Evolutionary conservation across 192 early-diverging fungal genomes (phyloP), one percentile per base, ranked within the genome.

Genomic region (Pilaira anomala): DNA sequence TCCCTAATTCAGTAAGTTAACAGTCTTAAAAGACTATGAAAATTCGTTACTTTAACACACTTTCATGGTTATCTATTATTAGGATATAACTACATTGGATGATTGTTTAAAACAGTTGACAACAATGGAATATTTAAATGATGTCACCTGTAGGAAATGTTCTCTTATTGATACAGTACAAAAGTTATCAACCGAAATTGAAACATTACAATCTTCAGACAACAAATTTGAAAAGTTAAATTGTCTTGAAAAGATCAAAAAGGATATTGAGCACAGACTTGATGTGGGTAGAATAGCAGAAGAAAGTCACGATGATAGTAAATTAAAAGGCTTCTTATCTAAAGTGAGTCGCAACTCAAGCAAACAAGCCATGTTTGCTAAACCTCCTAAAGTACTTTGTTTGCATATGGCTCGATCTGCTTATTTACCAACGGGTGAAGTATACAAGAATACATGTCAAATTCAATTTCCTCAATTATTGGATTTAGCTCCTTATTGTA

Each of bases 351-450:
- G 75, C 26, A 64, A 76, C 18, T 80, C 80, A 49, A 86, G 80
- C 39, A 94, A 93, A 67, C 92, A 92, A 68, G 79, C 87, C 42
- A 85, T 87, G 67, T 76, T 97, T 73, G 94, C 89, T 40, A 82
- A 82, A 50, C 80, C 88, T 5, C 94, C 94, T 11, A 76, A 69
- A 21, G 83, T 88, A 36, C 82, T 97, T 19, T 91, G 88, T 56
- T 81, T 97, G 2, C 92, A 95, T 50, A 85, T 97, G 60, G 85
- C 89, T 57, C 89, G 94, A 3, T 93, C 90, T 3, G 81, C 88
- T 6, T 89, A 86, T 51, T 78, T 82, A 16, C 78, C 87, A 7
- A 86, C 83, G 21, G 91, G 93, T 22, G 83, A 85, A 18, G 73
- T 80, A 0, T 79, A 86, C 42, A 97, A 95, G 75, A 95, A 94